Evolutionary conservation across 2,329 filamentous ascomycete species (phyloP).

Genomic region (Arthrobotrys musiformis): DNA sequence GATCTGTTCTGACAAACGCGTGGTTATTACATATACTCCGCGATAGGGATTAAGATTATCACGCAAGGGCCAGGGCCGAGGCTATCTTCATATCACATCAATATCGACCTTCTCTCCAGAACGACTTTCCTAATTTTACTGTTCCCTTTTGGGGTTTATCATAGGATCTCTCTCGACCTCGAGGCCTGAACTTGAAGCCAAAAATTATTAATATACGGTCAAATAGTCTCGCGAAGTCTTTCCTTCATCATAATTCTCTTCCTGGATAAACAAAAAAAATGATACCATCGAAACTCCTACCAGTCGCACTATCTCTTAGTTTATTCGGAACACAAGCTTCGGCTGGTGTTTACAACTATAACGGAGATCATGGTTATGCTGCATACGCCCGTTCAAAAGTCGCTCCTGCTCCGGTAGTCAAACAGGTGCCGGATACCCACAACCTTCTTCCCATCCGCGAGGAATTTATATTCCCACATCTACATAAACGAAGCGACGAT

Average conservation of each 20-base stretch:
- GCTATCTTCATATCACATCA: background rate
- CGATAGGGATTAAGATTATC: background rate
- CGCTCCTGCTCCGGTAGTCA: background rate
- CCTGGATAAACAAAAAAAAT: background rate
- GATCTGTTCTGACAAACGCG: background rate
- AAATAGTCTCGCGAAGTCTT: background rate
- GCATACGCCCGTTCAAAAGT: background rate
- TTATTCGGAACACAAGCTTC: constrained; percentile 1
- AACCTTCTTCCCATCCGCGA: constrained; percentile 1
- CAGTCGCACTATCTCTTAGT: background rate
- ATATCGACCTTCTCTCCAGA: background rate
- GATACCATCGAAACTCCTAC: background rate
- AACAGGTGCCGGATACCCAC: background rate
- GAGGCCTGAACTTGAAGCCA: background rate
- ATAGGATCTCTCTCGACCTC: too few relatives aligned
- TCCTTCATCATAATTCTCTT: background rate
- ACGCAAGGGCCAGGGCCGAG: background rate
- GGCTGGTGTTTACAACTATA: constrained; percentile 6
- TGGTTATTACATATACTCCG: background rate
- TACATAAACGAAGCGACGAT: constrained; percentile 20
- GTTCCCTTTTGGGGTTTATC: background rate
- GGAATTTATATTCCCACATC: constrained; percentile 9
- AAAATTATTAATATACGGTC: background rate
- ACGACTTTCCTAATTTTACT: background rate
- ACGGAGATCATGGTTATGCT: background rate